Evolutionary conservation across 768 basidiomycete species (phyloP).

Genomic region (Strobilomyces confusus): DNA sequence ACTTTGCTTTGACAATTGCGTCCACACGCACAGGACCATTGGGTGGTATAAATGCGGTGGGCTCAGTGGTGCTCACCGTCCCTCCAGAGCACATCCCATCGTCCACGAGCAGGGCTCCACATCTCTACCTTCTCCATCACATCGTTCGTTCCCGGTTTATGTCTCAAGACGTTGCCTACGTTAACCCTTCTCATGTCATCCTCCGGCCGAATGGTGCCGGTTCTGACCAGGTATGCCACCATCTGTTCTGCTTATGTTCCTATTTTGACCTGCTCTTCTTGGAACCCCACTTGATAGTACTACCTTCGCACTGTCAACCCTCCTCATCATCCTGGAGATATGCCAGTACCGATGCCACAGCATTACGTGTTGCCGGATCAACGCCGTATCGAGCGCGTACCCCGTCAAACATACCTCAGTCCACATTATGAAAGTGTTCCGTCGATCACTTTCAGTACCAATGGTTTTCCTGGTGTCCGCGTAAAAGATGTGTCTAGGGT

Average conservation of each 20-base stretch:
- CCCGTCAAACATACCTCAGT: conserved; percentile 9
- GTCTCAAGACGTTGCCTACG: background rate
- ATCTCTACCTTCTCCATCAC: background rate
- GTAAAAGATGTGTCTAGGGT: conserved; percentile 12
- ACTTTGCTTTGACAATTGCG: conserved; percentile 17
- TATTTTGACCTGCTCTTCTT: background rate
- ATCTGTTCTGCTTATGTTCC: background rate
- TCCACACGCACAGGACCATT: background rate
- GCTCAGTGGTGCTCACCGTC: background rate
- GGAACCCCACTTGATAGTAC: too few relatives aligned
- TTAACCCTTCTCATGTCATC: background rate
- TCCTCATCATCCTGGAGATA: conserved; percentile 16
- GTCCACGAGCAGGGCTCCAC: background rate
- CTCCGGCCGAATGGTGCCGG: background rate
- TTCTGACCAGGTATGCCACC: conserved; percentile 3
- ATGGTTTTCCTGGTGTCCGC: conserved; percentile 19
- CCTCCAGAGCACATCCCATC: background rate
- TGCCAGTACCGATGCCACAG: conserved; percentile 18
- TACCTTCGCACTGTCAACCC: conserved; percentile 10
- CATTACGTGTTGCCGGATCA: conserved; percentile 13
- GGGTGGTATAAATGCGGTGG: conserved; percentile 8
- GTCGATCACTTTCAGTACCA: conserved; percentile 15
- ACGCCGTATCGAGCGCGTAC: conserved; percentile 19
- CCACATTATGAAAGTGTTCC: conserved; percentile 16
- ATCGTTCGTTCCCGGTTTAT: background rate